These are phyloP conservation scores for Eimeria necatrix DNA, from an alignment of 169 alveolate genomes.

Conservation along the genomic window DNA sequence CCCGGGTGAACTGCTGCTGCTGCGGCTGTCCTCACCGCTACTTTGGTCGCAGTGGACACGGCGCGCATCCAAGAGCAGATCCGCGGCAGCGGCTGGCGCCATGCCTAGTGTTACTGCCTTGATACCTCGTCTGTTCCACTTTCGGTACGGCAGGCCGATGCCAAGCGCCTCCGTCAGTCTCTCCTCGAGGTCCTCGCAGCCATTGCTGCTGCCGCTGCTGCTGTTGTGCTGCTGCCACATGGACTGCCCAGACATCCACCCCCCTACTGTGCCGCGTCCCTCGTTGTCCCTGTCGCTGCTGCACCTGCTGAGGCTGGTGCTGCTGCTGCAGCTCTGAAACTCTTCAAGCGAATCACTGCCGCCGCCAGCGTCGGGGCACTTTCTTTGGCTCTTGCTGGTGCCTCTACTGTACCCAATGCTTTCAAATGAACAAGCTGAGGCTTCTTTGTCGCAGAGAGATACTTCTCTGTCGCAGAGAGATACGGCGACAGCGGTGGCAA, in stretches of 20 bases:
- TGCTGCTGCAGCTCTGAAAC: slow-evolving; percentile 29
- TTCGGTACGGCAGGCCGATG: not conserved
- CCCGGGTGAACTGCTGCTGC: slow-evolving; percentile 6
- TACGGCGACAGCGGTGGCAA: slow-evolving; percentile 40
- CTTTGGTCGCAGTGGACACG: not conserved
- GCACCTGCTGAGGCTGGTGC: not conserved
- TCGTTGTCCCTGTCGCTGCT: not conserved
- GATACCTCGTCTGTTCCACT: slow-evolving; percentile 3
- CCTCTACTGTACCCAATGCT: slow-evolving; percentile 29
- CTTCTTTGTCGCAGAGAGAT: not conserved
- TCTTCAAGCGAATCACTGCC: not conserved
- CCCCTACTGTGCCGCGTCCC: not conserved
- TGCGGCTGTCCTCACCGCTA: not conserved
- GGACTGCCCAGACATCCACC: not conserved
- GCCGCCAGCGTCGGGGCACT: not conserved
- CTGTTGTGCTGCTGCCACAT: slow-evolving; percentile 14
- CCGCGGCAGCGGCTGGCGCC: not conserved
- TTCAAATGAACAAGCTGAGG: not conserved
- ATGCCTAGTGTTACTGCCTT: not conserved
- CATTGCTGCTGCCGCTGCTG: slow-evolving; percentile 33
- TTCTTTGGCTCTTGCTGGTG: slow-evolving; percentile 3
- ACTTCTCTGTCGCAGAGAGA: slow-evolving; percentile 31
- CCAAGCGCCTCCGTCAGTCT: slow-evolving; percentile 36
- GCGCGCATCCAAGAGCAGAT: not conserved
- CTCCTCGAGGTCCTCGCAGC: slow-evolving; percentile 29